Evolutionary conservation across 2,329 filamentous ascomycete species (phyloP), one percentile per base, ranked within the genome.

Genomic region (Pseudogymnoascus sp.): DNA sequence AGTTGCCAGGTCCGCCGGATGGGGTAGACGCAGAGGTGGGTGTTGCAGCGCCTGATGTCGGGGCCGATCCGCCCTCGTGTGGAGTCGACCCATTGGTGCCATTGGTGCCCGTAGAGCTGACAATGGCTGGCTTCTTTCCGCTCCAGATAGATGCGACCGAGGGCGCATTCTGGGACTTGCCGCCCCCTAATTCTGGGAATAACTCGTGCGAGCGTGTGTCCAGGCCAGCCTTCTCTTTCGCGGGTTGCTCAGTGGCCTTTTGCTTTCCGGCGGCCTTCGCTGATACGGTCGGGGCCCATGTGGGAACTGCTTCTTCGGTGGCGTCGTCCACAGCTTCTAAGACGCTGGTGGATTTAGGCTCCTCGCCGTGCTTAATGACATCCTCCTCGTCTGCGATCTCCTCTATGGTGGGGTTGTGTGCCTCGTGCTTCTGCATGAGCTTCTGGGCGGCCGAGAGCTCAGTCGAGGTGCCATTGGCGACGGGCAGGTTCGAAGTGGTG

Each of bases 181-280:
- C 83, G 67, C 84, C 82, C 62, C 93, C 93, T 57, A 99, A 84
- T 70, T 93, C 87, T n/a, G 95, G 95, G 82, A 99, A 99, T 65
- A 90, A 80, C 76, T 97, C 93, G 73, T 96, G 90, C 16, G 91
- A 96, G 72, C 90, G 84, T 18, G 91, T 93, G 75, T 97, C 91
- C 66, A 97, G 79, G 62, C 81, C 70, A 47, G 77, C 69, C 64
- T 71, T 70, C 51, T 73, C 70, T 61, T 74, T 76, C 34, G 76
- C 66, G 47, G 74, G 68, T 51, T 72, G 73, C 1, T 78, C 75
- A 63, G 83, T 79, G 37, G 80, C 80, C 74, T 87, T 87, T 73
- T 89, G 85, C 79, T 90, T 91, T 62, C 83, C 85, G 51, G 84
- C 83, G 66, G 85, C 81, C 76, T 89, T 90, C 61, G 84, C 77